Percentiles rank a stretch among this genome's conserved stretches.
These are phyloP conservation scores for Cytospora mali DNA, from an alignment of 2,329 filamentous ascomycete species.

Conservation along the genomic window DNA sequence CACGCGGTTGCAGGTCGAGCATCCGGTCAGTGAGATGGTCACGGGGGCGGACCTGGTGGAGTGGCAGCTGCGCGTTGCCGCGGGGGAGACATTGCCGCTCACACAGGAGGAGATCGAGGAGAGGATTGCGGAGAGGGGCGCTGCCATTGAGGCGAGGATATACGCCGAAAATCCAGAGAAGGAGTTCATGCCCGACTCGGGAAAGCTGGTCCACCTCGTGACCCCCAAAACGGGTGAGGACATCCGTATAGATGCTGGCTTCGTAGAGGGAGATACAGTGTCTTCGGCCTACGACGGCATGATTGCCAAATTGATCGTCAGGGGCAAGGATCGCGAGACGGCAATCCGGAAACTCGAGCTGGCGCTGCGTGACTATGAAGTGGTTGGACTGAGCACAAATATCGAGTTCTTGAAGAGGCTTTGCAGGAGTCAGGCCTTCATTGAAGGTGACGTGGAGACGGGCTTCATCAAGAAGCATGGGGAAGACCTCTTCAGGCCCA, in stretches of 20 bases:
- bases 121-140: slow-evolving; percentile 74
- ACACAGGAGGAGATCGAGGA: slow-evolving; percentile 68
- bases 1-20: slow-evolving; percentile 92
- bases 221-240: slow-evolving; percentile 71
- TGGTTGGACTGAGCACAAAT: slow-evolving; percentile 91
- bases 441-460: slow-evolving; percentile 87
- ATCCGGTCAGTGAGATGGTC: slow-evolving; percentile 81
- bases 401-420: slow-evolving; percentile 94
- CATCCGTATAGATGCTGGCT: slow-evolving; percentile 90
- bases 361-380: slow-evolving; percentile 85
- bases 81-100: slow-evolving; percentile 59
- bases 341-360: slow-evolving; percentile 81
- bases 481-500: slow-evolving; percentile 72
- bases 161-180: slow-evolving; percentile 93
- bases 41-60: slow-evolving; percentile 78
- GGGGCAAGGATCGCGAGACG: slow-evolving; percentile 74
- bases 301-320: slow-evolving; percentile 97
- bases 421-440: slow-evolving; percentile 79
- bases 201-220: slow-evolving; percentile 78
- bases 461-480: slow-evolving; percentile 93
- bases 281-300: slow-evolving; percentile 97
- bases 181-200: slow-evolving; percentile 93
- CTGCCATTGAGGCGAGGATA: slow-evolving; percentile 93
- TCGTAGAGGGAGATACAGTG: slow-evolving; percentile 87
- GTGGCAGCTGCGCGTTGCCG: slow-evolving; percentile 86